These are phyloP conservation scores for Colletotrichum chrysophilum DNA, from an alignment of 2,329 filamentous ascomycete genomes.

Conservation along the genomic window DNA sequence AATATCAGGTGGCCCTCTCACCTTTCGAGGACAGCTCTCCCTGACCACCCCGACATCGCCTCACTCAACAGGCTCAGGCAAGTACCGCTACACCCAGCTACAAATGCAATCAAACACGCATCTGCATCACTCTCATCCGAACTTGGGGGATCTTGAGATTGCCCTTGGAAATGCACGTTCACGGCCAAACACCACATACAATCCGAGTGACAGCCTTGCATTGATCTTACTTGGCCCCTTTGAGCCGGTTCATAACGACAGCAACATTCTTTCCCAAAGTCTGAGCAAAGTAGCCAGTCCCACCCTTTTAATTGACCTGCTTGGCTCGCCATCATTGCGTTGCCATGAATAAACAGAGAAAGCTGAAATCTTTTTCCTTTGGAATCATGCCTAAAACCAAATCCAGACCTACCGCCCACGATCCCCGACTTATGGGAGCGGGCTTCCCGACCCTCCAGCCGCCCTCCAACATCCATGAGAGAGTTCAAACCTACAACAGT, in stretches of 20 bases:
- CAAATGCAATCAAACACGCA: not conserved
- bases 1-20: not conserved
- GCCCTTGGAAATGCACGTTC: not conserved
- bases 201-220: not conserved
- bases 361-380: constrained; percentile 22
- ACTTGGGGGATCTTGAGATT: not conserved
- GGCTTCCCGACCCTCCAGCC: constrained; percentile 7
- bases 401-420: constrained; percentile 12
- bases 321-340: constrained; percentile 20
- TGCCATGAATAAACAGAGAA: constrained; percentile 22
- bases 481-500: not conserved
- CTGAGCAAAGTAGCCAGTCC: constrained; percentile 21
- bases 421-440: constrained; percentile 9
- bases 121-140: not conserved
- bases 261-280: constrained; percentile 16
- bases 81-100: not conserved
- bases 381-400: constrained; percentile 23
- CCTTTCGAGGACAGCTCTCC: not conserved
- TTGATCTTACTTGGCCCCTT: constrained; percentile 3
- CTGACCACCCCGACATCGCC: not conserved
- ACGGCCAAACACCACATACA: not conserved
- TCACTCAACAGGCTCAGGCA: not conserved
- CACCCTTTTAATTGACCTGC: constrained; percentile 20
- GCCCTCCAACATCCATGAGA: not conserved
- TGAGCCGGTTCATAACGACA: constrained; percentile 7